These are phyloP conservation scores for Fusarium vanettenii DNA, from an alignment of 2,329 filamentous ascomycete genomes.

Conservation along the genomic window DNA sequence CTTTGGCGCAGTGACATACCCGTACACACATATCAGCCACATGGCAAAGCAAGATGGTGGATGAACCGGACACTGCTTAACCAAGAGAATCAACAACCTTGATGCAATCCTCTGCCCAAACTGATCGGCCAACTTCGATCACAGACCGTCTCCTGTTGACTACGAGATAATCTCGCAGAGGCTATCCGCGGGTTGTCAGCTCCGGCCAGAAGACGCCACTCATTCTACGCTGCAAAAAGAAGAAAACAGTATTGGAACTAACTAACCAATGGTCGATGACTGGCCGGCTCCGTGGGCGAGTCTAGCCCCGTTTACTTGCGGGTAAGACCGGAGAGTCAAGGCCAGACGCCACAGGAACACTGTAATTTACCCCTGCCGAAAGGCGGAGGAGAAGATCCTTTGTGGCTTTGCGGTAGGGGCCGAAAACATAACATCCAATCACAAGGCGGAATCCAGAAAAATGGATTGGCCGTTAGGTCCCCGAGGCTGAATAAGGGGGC, in stretches of 20 bases:
- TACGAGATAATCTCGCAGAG: not conserved
- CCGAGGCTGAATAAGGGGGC: not conserved
- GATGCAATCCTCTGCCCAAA: not conserved
- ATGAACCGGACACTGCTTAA: not conserved
- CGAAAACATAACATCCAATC: not conserved
- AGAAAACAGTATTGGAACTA: not conserved
- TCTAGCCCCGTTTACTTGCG: not conserved
- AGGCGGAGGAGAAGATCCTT: not conserved
- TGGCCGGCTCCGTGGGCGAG: not conserved
- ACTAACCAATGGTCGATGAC: not conserved
- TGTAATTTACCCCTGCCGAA: constrained; percentile 2
- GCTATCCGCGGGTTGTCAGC: not conserved
- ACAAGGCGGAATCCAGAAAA: not conserved
- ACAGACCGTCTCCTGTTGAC: not conserved
- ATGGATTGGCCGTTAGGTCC: not conserved
- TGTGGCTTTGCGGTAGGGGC: not conserved
- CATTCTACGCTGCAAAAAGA: not conserved
- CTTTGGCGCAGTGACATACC: not conserved
- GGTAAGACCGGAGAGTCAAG: not conserved
- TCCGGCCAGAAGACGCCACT: not conserved
- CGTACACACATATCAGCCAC: not conserved
- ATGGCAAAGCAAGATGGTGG: not conserved
- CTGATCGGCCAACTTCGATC: not conserved
- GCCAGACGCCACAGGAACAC: not conserved
- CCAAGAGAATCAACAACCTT: not conserved